These are phyloP conservation scores for Lunularia cruciata DNA, from an alignment of 225 moss, liverwort and hornwort species.

Conservation along the genomic window DNA sequence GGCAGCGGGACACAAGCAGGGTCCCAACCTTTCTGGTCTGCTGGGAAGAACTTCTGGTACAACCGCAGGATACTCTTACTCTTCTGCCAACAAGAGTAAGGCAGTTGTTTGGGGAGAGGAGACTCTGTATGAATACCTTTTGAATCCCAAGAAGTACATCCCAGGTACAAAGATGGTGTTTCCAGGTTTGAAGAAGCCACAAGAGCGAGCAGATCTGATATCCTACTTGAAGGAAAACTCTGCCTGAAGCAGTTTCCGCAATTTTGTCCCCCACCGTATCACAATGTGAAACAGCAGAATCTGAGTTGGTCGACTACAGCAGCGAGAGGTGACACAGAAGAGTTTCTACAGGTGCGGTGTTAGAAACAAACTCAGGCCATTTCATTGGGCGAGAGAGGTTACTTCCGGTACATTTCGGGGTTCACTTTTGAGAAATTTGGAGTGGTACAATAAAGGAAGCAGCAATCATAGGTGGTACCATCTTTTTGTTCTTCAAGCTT, in stretches of 20 bases:
- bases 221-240: constrained; percentile 40
- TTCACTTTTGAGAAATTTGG: no score
- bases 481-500: no score
- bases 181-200: constrained; percentile 42
- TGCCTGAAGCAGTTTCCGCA: neutral
- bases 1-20: constrained; percentile 80
- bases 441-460: no score
- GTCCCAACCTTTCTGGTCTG: constrained; percentile 72
- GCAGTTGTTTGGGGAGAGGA: constrained; percentile 78
- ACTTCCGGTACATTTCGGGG: no score
- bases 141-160: constrained; percentile 87
- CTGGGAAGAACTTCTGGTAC: constrained; percentile 77
- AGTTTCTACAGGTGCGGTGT: no score
- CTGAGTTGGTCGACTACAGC: no score
- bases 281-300: no score
- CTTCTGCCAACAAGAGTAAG: constrained; percentile 75
- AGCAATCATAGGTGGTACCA: no score
- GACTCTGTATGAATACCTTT: constrained; percentile 68
- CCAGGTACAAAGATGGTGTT: constrained; percentile 83
- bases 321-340: no score
- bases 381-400: no score
- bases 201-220: constrained; percentile 45
- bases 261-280: constrained; percentile 9
- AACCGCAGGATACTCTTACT: constrained; percentile 70
- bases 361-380: no score